Conservation (phyloP, 2,329 filamentous ascomycete species). For the Aureobasidium musti region DNA sequence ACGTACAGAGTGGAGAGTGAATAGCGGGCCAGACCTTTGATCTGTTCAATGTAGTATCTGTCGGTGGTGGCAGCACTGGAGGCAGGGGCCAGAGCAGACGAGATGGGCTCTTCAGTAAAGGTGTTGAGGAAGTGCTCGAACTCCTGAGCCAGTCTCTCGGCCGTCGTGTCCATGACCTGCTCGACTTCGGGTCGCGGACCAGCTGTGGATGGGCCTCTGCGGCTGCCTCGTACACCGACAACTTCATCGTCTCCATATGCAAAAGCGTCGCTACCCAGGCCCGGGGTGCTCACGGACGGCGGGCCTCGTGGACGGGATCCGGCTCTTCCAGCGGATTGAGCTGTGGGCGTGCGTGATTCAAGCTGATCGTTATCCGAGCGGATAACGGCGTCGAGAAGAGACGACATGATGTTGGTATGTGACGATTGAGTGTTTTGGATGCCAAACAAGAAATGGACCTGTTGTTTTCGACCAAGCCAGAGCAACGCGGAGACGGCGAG, state of each 20-base stretch:
- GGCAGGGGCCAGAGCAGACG: constrained; percentile 42
- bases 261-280: constrained; percentile 58
- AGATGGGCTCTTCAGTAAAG: constrained; percentile 47
- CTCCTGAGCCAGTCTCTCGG: constrained; percentile 70
- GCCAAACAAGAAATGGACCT: not conserved
- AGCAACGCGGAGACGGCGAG: not conserved
- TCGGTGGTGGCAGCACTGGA: constrained; percentile 73
- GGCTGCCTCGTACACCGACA: constrained; percentile 56
- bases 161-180: constrained; percentile 73
- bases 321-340: not conserved
- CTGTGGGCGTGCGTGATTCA: constrained; percentile 37
- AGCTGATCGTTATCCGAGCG: constrained; percentile 47
- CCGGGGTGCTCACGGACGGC: constrained; percentile 53
- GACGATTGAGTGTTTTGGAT: not conserved
- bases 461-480: not conserved
- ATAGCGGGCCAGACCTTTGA: constrained; percentile 72
- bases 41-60: constrained; percentile 83
- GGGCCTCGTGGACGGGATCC: constrained; percentile 58
- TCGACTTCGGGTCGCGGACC: constrained; percentile 61
- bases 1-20: constrained; percentile 83
- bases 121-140: constrained; percentile 80
- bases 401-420: constrained; percentile 49
- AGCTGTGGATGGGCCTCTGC: constrained; percentile 42
- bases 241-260: constrained; percentile 63
- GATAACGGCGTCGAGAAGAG: constrained; percentile 53